Base-by-base conservation (phyloP, 495 filamentous ascomycete genomes). In the Bryoglossum gracile region DNA sequence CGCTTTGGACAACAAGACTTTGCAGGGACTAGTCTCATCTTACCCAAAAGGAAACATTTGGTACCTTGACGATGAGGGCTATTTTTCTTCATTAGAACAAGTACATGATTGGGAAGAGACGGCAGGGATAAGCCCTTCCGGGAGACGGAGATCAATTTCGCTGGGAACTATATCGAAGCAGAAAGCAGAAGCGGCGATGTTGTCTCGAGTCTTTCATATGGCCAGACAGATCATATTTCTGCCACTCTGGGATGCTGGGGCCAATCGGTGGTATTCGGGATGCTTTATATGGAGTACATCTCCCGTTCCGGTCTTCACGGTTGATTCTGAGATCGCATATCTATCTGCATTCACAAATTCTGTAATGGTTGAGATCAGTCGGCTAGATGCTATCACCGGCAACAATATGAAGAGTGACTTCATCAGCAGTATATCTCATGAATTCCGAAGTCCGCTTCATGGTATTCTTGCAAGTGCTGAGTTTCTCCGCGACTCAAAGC, bases 231-330 rank as follows among this genome's bases (percentile, higher is more conserved):
- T 78, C 8, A 64, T 77, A 1, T 77, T 84, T 51, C 60, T 80
- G 8, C 83, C 84, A 0, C 57, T 88, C 1, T 89, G 82, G 77
- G 82, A 87, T 57, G 73, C 80, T n/a, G 76, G 76, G 38, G 69
- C 66, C 28, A 76, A 78, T 13, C 70, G 81, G 40, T 87, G 82
- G 82, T 84, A 79, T 58, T 70, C 80, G 0, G 81, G 80, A 6
- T 75, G 76, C 25, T 80, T 88, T 48, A 75, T 78, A 14, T 87
- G 78, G 76, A 82, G 69, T 5, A 58, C 63, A 17, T 61, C 65
- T 8, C 53, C 64, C 0, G 66, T 65, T 3, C 68, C 65, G 2
- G 68, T 72, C 32, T 67, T 76, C 34, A 73, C 62, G 21, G 57
- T 59, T 16, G 67, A 73, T 2, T 59, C 60, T 18, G 68, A 72